These are phyloP conservation scores for Fusarium sp. DNA, from an alignment of 2,329 filamentous ascomycete species.

Conservation along the genomic window DNA sequence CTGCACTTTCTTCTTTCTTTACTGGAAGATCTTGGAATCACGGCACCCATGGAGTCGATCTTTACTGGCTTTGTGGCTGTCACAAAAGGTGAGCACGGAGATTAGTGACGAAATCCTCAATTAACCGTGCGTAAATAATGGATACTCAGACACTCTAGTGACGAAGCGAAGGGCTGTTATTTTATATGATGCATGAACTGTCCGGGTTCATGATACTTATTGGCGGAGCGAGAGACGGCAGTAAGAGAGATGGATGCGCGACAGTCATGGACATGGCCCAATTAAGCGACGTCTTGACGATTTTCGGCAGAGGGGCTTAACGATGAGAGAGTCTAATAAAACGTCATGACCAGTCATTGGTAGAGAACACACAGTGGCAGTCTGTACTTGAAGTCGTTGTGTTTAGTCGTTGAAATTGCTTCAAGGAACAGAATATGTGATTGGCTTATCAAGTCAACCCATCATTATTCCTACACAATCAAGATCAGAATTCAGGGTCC, in stretches of 20 bases:
- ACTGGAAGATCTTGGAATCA: constrained; percentile 4
- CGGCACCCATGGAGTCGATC: constrained; percentile 12
- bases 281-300: constrained; percentile 17
- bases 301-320: background rate
- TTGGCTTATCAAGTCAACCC: constrained; percentile 12
- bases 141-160: constrained; percentile 1
- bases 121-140: constrained; percentile 16
- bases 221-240: constrained; percentile 1
- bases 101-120: constrained; percentile 28
- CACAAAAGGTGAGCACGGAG: constrained; percentile 22
- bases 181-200: constrained; percentile 17
- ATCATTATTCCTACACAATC: background rate
- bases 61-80: constrained; percentile 17
- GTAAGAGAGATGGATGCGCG: background rate
- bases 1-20: background rate
- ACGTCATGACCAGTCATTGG: constrained; percentile 8
- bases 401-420: constrained; percentile 4
- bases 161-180: background rate
- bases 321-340: constrained; percentile 12
- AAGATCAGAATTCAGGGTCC: background rate
- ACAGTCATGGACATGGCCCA: background rate
- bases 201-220: background rate
- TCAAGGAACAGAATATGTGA: constrained; percentile 1
- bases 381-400: background rate
- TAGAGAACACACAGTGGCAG: background rate